Evolutionary conservation across 2,329 filamentous ascomycete species (phyloP).

Genomic region (Pseudocercospora ulei): DNA sequence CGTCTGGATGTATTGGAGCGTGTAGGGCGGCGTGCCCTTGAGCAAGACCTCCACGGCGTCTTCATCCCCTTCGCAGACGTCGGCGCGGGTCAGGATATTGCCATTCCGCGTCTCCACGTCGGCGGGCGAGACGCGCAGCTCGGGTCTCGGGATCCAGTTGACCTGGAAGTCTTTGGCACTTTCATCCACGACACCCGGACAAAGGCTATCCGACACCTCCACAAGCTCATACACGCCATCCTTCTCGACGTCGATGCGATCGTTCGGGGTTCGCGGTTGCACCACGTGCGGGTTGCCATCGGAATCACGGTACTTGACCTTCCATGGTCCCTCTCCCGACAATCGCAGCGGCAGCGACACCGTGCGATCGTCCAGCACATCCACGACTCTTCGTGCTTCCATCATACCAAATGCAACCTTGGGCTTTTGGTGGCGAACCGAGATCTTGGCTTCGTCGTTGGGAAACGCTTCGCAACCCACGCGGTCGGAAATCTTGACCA

Average conservation of each 20-base stretch:
- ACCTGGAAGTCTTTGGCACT: conserved; percentile 67
- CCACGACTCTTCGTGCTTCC: conserved; percentile 65
- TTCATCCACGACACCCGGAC: conserved; percentile 69
- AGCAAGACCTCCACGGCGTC: conserved; percentile 76
- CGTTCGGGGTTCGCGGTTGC: conserved; percentile 34
- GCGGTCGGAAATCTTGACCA: conserved; percentile 77
- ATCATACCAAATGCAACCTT: conserved; percentile 76
- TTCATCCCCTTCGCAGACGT: conserved; percentile 90
- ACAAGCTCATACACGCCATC: conserved; percentile 68
- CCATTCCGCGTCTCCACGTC: conserved; percentile 49
- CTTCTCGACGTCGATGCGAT: conserved; percentile 26
- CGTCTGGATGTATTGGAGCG: conserved; percentile 69
- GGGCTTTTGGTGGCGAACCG: conserved; percentile 78
- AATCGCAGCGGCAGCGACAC: conserved; percentile 72
- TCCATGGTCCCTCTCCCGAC: conserved; percentile 79
- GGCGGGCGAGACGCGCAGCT: conserved; percentile 53
- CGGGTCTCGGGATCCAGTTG: conserved; percentile 73
- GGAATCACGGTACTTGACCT: conserved; percentile 56
- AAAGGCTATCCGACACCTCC: conserved; percentile 66
- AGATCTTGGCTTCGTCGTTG: conserved; percentile 74
- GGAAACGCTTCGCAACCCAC: conserved; percentile 78
- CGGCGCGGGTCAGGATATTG: conserved; percentile 58
- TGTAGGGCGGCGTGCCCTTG: conserved; percentile 68
- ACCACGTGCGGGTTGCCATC: conserved; percentile 34
- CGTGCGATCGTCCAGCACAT: conserved; percentile 64